Evolutionary conservation across 768 basidiomycete genomes (phyloP).

Genomic region (Lactarius vividus): DNA sequence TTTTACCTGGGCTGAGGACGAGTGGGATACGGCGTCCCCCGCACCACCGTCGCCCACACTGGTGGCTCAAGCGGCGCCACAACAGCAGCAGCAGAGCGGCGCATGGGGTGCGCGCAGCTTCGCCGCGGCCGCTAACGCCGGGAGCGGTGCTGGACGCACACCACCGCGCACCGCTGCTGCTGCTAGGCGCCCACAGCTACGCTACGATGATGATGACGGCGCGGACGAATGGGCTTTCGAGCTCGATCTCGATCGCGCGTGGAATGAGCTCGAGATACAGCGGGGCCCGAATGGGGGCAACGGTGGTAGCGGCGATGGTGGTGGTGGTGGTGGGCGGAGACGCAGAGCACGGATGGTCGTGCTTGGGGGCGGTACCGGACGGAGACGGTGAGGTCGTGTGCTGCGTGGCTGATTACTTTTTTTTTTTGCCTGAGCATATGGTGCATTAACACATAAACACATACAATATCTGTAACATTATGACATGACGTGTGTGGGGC

Average conservation of each 20-base stretch:
- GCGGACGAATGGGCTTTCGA: conserved; percentile 78
- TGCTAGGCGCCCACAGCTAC: conserved; percentile 26
- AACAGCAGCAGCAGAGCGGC: conserved; percentile 37
- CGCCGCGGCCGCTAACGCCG: conserved; percentile 69
- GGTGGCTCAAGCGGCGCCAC: not conserved
- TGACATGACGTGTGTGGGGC: not conserved
- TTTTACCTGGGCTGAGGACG: conserved; percentile 18
- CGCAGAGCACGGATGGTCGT: conserved; percentile 65
- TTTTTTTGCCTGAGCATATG: not conserved
- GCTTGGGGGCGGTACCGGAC: conserved; percentile 58
- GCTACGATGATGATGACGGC: conserved; percentile 31
- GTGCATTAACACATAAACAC: not conserved
- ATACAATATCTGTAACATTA: conserved; percentile 4
- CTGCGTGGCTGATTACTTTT: not conserved
- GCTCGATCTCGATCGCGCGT: conserved; percentile 44
- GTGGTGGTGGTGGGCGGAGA: conserved; percentile 52
- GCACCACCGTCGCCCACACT: not conserved
- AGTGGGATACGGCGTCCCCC: not conserved
- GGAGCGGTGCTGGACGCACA: conserved; percentile 32
- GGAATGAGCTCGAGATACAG: conserved; percentile 72
- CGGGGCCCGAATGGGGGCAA: conserved; percentile 36
- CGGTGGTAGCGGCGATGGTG: not conserved
- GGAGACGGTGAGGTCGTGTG: conserved; percentile 34
- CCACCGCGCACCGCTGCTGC: conserved; percentile 29
- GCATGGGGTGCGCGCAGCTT: conserved; percentile 83